Evolutionary conservation across 306 rosid genomes (phyloP).

Genomic region (Aeschynomene evenia): DNA sequence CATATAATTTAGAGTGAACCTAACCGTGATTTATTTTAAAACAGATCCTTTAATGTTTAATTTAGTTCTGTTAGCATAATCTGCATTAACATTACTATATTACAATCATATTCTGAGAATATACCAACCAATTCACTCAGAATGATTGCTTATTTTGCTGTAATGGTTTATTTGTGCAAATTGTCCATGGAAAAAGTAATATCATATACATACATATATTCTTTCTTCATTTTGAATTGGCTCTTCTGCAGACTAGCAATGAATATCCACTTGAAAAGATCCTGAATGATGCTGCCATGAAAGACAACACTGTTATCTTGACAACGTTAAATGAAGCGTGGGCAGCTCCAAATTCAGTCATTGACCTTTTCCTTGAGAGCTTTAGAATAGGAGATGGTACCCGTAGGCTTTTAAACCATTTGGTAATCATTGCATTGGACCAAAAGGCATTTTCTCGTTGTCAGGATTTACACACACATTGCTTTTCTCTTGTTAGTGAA

Average conservation of each 20-base stretch:
- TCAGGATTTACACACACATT: slow-evolving; percentile 64
- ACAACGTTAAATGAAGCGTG: slow-evolving; percentile 94
- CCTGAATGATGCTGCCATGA: slow-evolving; percentile 73
- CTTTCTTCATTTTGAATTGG: slow-evolving; percentile 19
- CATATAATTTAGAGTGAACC: neutral
- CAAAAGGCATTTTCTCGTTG: slow-evolving; percentile 71
- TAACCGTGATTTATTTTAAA: neutral
- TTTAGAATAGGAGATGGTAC: slow-evolving; percentile 79
- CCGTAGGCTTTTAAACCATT: slow-evolving; percentile 65
- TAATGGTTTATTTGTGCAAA: slow-evolving; percentile 16
- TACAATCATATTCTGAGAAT: slow-evolving; percentile 13
- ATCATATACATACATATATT: too few relatives aligned
- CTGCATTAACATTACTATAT: neutral
- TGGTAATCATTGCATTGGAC: slow-evolving; percentile 86
- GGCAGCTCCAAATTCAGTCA: slow-evolving; percentile 80
- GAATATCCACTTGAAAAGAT: slow-evolving; percentile 61
- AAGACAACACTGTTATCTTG: slow-evolving; percentile 73
- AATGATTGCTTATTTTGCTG: slow-evolving; percentile 30
- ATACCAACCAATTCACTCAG: slow-evolving; percentile 14
- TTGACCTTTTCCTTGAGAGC: slow-evolving; percentile 91
- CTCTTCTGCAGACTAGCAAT: slow-evolving; percentile 45
- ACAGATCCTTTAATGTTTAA: neutral
- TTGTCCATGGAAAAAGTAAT: slow-evolving; percentile 2
- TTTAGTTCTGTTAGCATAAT: neutral
- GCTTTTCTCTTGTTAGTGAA: slow-evolving; percentile 70